A percentile compares a stretch with the other conserved stretches of the same genome.
These are phyloP conservation scores for Elaeis oleifera DNA, from an alignment of 202 grass and related monocot genomes.

Conservation along the genomic window DNA sequence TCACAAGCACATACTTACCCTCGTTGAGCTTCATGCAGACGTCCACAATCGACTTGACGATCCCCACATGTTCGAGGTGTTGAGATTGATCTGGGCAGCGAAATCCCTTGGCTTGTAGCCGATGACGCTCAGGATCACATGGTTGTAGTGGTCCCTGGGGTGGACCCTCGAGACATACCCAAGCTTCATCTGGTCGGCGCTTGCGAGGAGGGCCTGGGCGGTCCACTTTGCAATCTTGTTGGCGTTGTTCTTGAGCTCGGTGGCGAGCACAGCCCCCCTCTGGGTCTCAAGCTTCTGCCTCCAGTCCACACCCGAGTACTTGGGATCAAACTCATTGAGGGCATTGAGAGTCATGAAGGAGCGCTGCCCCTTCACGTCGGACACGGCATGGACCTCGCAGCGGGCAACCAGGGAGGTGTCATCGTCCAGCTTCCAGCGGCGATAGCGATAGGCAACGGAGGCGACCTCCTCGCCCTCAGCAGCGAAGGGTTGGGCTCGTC, in stretches of 20 bases:
- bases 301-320: conserved; percentile 89
- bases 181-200: neutral
- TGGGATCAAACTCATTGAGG: conserved; percentile 89
- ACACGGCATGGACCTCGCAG: conserved; percentile 63
- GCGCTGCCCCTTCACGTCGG: conserved; percentile 50
- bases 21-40: conserved; percentile 93
- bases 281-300: conserved; percentile 31
- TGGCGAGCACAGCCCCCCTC: neutral
- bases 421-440: conserved; percentile 79
- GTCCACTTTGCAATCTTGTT: conserved; percentile 13
- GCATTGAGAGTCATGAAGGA: conserved; percentile 82
- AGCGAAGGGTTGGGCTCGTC: conserved; percentile 91
- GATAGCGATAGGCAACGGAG: conserved; percentile 77
- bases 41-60: conserved; percentile 93
- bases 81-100: conserved; percentile 91
- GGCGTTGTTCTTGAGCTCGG: conserved; percentile 10
- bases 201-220: conserved; percentile 1
- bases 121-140: conserved; percentile 69
- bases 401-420: conserved; percentile 69
- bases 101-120: conserved; percentile 95
- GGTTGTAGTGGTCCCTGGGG: conserved; percentile 79
- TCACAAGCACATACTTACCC: conserved; percentile 97
- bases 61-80: conserved; percentile 98
- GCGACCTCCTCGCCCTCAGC: conserved; percentile 65
- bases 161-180: conserved; percentile 45